phyloP scores from a whole-genome alignment of 345 rosid species.

The Psidium guajava region DNA sequence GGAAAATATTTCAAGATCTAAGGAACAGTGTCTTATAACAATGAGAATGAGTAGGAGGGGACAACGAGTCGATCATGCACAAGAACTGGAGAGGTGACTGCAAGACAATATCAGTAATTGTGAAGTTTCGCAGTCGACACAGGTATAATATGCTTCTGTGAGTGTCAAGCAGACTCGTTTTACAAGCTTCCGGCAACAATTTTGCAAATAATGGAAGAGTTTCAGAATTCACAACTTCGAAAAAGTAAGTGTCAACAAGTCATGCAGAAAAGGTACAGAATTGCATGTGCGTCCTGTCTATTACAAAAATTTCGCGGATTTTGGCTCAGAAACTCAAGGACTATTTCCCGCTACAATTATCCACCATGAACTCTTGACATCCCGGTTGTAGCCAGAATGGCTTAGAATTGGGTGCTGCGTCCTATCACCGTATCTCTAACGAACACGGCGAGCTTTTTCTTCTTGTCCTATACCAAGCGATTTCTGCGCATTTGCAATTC shows the following conservation, averaged over 20 bases:
- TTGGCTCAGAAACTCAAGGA: neutral
- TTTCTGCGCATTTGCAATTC: slow-evolving; percentile 87
- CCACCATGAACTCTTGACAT: neutral
- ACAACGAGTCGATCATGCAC: neutral
- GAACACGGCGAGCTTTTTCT: slow-evolving; percentile 72
- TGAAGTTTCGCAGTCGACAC: neutral
- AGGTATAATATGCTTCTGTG: neutral
- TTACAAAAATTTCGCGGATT: neutral
- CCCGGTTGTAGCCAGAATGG: neutral
- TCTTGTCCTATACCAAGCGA: slow-evolving; percentile 94
- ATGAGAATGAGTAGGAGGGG: neutral
- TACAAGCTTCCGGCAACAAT: neutral
- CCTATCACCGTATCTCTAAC: slow-evolving; percentile 14
- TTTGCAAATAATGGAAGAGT: neutral
- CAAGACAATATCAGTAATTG: neutral
- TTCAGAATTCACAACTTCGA: neutral
- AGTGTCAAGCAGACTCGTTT: neutral
- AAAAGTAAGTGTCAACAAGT: neutral
- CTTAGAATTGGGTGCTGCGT: neutral
- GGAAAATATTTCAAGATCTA: neutral
- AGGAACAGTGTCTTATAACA: neutral
- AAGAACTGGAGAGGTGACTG: neutral
- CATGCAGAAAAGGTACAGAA: neutral
- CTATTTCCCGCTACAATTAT: neutral
- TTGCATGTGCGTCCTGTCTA: neutral